Conservation (phyloP, 805 yeast species). For the Cyberlindnera maritima region DNA sequence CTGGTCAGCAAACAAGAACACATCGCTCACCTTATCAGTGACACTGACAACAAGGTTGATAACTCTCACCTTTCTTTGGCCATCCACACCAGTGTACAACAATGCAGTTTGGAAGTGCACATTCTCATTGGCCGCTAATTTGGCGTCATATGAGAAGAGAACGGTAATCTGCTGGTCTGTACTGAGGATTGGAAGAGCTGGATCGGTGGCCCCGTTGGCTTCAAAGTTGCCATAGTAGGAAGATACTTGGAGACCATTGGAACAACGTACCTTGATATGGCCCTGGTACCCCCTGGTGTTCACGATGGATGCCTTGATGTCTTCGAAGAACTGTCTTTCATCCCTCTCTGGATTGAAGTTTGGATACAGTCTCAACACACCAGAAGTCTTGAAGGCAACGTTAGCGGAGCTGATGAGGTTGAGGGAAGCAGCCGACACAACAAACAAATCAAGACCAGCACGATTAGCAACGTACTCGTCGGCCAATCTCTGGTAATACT, state of each 20-base stretch:
- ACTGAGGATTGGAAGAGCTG: slow-evolving; percentile 63
- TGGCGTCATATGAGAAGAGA: slow-evolving; percentile 74
- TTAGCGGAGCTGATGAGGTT: slow-evolving; percentile 75
- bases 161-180: slow-evolving; percentile 67
- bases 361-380: slow-evolving; percentile 61
- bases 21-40: slow-evolving; percentile 66
- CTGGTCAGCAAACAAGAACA: slow-evolving; percentile 78
- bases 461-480: slow-evolving; percentile 52
- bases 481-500: slow-evolving; percentile 59
- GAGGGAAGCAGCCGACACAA: slow-evolving; percentile 59
- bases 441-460: slow-evolving; percentile 76
- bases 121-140: slow-evolving; percentile 64
- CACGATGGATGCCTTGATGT: slow-evolving; percentile 50
- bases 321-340: slow-evolving; percentile 60
- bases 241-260: slow-evolving; percentile 79
- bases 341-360: slow-evolving; percentile 68
- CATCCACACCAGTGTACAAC: slow-evolving; percentile 74
- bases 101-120: slow-evolving; percentile 91
- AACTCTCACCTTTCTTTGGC: slow-evolving; percentile 82
- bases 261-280: slow-evolving; percentile 79
- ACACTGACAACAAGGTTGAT: slow-evolving; percentile 81
- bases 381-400: slow-evolving; percentile 68
- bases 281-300: slow-evolving; percentile 72
- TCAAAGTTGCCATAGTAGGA: slow-evolving; percentile 65
- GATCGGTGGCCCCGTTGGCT: slow-evolving; percentile 47